Conservation (phyloP, 2,329 filamentous ascomycete species). For the Cyanodermella asteris region DNA sequence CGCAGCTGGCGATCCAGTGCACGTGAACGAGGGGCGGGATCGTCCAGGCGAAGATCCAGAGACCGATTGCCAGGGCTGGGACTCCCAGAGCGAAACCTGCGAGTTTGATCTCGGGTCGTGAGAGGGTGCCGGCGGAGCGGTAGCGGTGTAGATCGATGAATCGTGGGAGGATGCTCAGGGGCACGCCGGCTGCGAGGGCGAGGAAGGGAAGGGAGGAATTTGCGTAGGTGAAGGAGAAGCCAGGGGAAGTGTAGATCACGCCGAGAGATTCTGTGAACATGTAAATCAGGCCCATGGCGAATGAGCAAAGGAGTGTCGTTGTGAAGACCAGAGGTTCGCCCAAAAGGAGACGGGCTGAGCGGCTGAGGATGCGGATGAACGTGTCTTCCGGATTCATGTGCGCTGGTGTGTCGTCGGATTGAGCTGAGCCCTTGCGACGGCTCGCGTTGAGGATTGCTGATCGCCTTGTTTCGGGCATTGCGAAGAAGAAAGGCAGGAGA, state of each 20-base stretch:
- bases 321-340: slow-evolving; percentile 26
- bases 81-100: slow-evolving; percentile 24
- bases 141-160: slow-evolving; percentile 17
- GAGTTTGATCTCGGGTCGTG: slow-evolving; percentile 27
- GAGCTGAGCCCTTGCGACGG: too few species aligned
- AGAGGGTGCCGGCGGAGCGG: slow-evolving; percentile 5
- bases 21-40: slow-evolving; percentile 19
- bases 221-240: slow-evolving; percentile 14
- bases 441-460: too few species aligned
- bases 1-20: slow-evolving; percentile 20
- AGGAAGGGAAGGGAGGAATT: slow-evolving; percentile 20
- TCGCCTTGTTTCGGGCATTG: too few species aligned
- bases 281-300: slow-evolving; percentile 26
- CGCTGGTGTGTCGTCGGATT: too few species aligned
- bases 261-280: slow-evolving; percentile 22
- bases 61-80: slow-evolving; percentile 20
- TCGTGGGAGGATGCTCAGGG: slow-evolving; percentile 21
- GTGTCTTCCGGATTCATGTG: too few species aligned
- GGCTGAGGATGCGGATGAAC: slow-evolving; percentile 18
- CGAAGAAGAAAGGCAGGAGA: too few species aligned
- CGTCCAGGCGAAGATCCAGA: slow-evolving; percentile 27
- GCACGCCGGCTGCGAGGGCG: slow-evolving; percentile 18
- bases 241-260: slow-evolving; percentile 16
- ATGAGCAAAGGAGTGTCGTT: slow-evolving; percentile 20
- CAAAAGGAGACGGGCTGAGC: slow-evolving; percentile 22